Evolutionary conservation across 1,284 basidiomycete genomes (phyloP).

Genomic region (Cutaneotrichosporon mucoides): DNA sequence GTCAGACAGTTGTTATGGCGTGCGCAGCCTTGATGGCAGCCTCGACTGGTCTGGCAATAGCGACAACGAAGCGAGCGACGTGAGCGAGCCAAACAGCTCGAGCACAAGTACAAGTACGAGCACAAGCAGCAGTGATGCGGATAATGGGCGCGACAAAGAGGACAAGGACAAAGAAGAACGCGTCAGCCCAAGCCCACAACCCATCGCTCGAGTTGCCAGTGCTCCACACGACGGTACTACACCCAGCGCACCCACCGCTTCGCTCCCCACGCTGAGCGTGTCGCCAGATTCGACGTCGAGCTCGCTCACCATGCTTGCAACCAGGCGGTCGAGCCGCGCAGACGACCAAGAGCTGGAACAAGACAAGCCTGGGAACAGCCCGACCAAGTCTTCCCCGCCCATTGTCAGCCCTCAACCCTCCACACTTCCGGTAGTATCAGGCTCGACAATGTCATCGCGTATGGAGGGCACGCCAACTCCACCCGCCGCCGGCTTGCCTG

Average conservation of each 20-base stretch:
- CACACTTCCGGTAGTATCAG: not conserved
- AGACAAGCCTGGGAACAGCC: too few relatives aligned
- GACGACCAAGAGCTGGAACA: too few relatives aligned
- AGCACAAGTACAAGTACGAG: not conserved
- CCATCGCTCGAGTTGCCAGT: too few relatives aligned
- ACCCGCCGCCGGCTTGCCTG: not conserved
- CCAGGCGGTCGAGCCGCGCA: not conserved
- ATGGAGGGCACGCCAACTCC: constrained; percentile 4
- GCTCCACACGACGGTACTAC: not conserved
- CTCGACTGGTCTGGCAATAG: constrained; percentile 7
- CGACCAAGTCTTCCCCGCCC: too few relatives aligned
- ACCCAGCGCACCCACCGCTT: not conserved
- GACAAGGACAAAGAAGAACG: not conserved
- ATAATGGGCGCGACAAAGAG: not conserved
- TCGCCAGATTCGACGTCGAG: not conserved
- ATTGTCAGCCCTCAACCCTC: not conserved
- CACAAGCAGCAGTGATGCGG: not conserved
- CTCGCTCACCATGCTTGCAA: not conserved
- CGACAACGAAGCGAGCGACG: not conserved
- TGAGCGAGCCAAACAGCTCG: not conserved
- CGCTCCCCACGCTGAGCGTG: not conserved
- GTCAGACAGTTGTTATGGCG: constrained; percentile 29
- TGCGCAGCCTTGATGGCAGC: constrained; percentile 25
- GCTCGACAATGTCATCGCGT: not conserved
- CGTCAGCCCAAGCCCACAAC: not conserved